Percentiles rank a stretch among this genome's conserved stretches.
Evolutionary conservation across 2,329 filamentous ascomycete species (phyloP).

Genomic region (Aspergillus transmontanensis): DNA sequence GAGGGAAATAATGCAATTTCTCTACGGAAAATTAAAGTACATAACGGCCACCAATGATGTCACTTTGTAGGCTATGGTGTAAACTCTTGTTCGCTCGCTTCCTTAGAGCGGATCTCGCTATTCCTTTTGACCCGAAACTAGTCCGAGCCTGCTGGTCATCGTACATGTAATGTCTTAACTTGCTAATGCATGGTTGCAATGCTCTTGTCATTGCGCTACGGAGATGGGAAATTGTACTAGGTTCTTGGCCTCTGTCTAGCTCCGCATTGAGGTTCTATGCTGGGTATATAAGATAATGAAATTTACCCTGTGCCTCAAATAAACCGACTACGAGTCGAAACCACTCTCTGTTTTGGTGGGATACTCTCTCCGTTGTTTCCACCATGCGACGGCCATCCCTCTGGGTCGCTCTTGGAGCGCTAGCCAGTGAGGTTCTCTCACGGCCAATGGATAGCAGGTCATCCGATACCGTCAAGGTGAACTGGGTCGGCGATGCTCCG

Average conservation of each 20-base stretch:
- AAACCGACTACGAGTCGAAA: neutral
- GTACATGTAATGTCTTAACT: neutral
- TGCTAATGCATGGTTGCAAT: neutral
- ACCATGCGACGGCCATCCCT: neutral
- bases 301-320: neutral
- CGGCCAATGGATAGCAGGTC: neutral
- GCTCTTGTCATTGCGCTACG: neutral
- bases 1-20: neutral
- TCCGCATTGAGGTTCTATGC: neutral
- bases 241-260: neutral
- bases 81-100: neutral
- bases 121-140: neutral
- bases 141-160: neutral
- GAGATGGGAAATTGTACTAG: neutral
- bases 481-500: conserved; percentile 47
- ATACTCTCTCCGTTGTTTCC: too few species aligned
- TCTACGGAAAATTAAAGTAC: neutral
- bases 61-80: accelerated
- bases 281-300: neutral
- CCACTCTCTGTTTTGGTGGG: neutral
- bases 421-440: neutral
- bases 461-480: conserved; percentile 9
- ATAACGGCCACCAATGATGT: neutral
- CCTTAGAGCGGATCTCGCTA: neutral
- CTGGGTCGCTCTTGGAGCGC: neutral